Evolutionary conservation across 768 basidiomycete genomes (phyloP), one percentile per base, ranked within the genome.

Genomic region (Erythrobasidium yunnanense): DNA sequence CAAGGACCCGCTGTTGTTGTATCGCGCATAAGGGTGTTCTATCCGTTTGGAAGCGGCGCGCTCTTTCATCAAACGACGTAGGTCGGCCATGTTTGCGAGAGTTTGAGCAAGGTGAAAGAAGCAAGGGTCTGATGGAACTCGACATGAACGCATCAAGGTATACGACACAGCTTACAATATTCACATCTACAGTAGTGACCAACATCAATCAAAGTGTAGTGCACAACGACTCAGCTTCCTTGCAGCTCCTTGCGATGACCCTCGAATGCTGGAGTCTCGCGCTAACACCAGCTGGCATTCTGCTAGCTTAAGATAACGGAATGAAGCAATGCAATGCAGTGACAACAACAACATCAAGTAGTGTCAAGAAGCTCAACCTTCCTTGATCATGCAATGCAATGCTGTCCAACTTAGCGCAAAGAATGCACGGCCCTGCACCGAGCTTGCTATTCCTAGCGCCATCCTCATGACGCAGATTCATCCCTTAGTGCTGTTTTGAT

Each of bases 1-100:
- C 46, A 63, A 32, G 30, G 32, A 30, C 8, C 60, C 60, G 29
- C 30, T 30, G 30, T 51, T 63, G 47, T 30, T 50, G 60, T 63
- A 63, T n/a, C 32, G 46, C 42, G 60, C 60, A 23, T 50, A 63
- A 23, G 60, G 60, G 49, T 63, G 60, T 25, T 63, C 49, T 15
- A 63, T 63, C 7, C 45, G 60, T 25, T 35, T 42, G 6, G 60
- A 27, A 3, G 45, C 27, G 20, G 60, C 45, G 17, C 47, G 49
- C 47, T 49, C 60, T 38, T 51, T 49, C 60, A 63, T 63, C 45
- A 63, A 35, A 18, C 25, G 20, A 38, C 60, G 60, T 23, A 63
- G 22, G 60, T 63, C 60, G 3, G 60, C 45, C 60, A 63, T 63
- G 20, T 25, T 63, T 13, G 30, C 15, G 7, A 34, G 32, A 6